These are phyloP conservation scores for Dactylellina leptospora DNA, from an alignment of 2,329 filamentous ascomycete species.

Conservation along the genomic window DNA sequence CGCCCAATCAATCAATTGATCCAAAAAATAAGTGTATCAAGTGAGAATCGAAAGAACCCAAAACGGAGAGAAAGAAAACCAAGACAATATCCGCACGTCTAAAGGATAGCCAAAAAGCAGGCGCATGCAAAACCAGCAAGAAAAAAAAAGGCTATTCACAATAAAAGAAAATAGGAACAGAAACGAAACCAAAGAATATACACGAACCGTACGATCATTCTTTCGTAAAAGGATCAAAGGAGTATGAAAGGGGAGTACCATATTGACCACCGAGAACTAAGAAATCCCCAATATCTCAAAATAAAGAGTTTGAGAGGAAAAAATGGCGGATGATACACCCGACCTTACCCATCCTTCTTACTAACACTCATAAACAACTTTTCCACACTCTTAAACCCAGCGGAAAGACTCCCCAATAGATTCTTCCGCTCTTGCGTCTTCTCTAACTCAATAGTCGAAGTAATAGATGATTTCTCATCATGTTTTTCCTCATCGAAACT, in stretches of 20 bases:
- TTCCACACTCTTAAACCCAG: slow-evolving; percentile 15
- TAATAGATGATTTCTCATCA: background rate
- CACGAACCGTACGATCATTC: slow-evolving; percentile 2
- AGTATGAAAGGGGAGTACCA: too few species aligned
- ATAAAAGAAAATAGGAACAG: slow-evolving; percentile 48
- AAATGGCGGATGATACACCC: background rate
- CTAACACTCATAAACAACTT: slow-evolving; percentile 6
- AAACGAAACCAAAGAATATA: slow-evolving; percentile 44
- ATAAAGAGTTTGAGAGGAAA: too few species aligned
- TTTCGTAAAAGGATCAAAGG: too few species aligned
- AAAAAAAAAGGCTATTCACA: slow-evolving; percentile 42
- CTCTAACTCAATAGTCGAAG: background rate
- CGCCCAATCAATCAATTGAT: too few species aligned
- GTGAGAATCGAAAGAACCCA: slow-evolving; percentile 44
- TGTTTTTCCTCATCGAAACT: background rate
- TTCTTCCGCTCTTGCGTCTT: background rate
- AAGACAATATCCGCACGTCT: slow-evolving; percentile 45
- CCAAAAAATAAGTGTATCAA: background rate
- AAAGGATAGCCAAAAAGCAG: slow-evolving; percentile 27
- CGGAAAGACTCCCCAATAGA: slow-evolving; percentile 1
- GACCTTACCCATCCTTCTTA: slow-evolving; percentile 8
- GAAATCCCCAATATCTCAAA: too few species aligned
- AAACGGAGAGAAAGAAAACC: slow-evolving; percentile 29
- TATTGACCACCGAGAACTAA: too few species aligned
- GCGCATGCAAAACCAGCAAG: slow-evolving; percentile 7